These are phyloP conservation scores for Neopestalotiopsis sp. DNA, from an alignment of 2,329 filamentous ascomycete species.

Conservation along the genomic window DNA sequence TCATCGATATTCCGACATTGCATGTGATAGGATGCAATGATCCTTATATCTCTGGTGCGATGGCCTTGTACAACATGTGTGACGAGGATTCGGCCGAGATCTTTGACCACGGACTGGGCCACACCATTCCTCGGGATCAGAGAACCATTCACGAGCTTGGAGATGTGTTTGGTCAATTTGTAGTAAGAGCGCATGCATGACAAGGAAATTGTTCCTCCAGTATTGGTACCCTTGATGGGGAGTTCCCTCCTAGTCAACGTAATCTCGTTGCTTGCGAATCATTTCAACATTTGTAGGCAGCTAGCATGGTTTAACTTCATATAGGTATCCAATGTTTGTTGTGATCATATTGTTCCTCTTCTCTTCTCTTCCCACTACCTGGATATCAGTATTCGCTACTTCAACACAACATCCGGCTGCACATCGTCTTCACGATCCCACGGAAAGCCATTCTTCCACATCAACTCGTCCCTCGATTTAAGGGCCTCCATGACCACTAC, in stretches of 20 bases:
- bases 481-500: conserved; percentile 13
- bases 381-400: neutral
- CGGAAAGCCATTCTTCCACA: conserved; percentile 9
- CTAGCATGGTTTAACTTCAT: too few species aligned
- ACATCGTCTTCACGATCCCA: conserved; percentile 2
- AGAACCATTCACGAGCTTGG: conserved; percentile 38
- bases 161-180: neutral
- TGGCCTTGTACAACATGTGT: conserved; percentile 48
- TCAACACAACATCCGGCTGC: neutral
- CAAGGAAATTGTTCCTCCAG: neutral
- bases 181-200: neutral
- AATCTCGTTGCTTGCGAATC: too few species aligned
- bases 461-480: neutral
- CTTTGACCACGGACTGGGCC: conserved; percentile 49
- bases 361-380: too few species aligned
- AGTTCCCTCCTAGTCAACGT: too few species aligned
- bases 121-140: conserved; percentile 42
- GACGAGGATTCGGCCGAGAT: conserved; percentile 44
- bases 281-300: too few species aligned
- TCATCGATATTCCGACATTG: conserved; percentile 44
- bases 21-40: conserved; percentile 46
- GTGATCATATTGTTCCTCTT: too few species aligned
- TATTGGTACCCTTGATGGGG: too few species aligned
- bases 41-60: conserved; percentile 42
- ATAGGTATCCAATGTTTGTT: too few species aligned